Conservation (phyloP, 306 rosid genomes). For the Astragalus membranaceus region DNA sequence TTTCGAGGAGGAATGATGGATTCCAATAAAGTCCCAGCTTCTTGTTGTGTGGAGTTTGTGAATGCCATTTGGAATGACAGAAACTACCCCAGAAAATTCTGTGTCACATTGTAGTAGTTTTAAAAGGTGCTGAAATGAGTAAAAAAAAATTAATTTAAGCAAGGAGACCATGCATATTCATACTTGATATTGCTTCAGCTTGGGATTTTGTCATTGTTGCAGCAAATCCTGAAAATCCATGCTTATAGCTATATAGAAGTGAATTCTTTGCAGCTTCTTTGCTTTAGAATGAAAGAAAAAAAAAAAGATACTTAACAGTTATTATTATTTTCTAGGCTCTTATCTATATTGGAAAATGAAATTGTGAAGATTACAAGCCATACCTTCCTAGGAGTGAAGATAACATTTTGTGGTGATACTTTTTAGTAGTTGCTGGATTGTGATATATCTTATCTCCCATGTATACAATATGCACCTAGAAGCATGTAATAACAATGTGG, state of each 20-base stretch:
- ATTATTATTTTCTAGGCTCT: neutral
- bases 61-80: slow-evolving; percentile 58
- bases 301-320: neutral
- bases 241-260: slow-evolving; percentile 69
- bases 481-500: slow-evolving; percentile 10
- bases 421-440: slow-evolving; percentile 43
- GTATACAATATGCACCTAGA: slow-evolving; percentile 69
- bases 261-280: slow-evolving; percentile 59
- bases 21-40: slow-evolving; percentile 82
- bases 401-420: slow-evolving; percentile 48
- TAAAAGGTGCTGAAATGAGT: slow-evolving; percentile 19
- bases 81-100: slow-evolving; percentile 61
- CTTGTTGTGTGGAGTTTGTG: slow-evolving; percentile 75
- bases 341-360: slow-evolving; percentile 4
- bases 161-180: slow-evolving; percentile 7
- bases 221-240: slow-evolving; percentile 87
- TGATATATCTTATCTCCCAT: slow-evolving; percentile 49
- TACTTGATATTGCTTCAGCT: slow-evolving; percentile 56
- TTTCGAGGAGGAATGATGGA: slow-evolving; percentile 31
- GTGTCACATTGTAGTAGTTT: slow-evolving; percentile 21
- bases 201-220: slow-evolving; percentile 63
- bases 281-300: slow-evolving; percentile 43
- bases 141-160: neutral
- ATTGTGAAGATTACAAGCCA: neutral
- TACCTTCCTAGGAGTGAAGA: slow-evolving; percentile 66